These are phyloP conservation scores for Gentiana dahurica DNA, from an alignment of 257 asterid genomes.

Conservation along the genomic window DNA sequence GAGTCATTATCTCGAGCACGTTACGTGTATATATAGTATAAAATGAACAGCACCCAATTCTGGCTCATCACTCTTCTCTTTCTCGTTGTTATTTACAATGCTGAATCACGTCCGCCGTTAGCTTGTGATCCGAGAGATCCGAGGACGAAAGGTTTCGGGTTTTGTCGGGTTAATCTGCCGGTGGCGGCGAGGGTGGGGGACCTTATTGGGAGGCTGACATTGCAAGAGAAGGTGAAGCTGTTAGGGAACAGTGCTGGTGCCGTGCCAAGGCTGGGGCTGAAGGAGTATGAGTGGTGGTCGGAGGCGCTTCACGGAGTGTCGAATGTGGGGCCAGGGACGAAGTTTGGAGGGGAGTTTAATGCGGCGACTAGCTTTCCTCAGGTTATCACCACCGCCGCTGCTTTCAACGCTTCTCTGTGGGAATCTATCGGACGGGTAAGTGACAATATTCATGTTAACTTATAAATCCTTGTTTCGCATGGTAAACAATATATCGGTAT, in stretches of 20 bases:
- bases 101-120: conserved; percentile 35
- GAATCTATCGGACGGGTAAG: conserved; percentile 70
- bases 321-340: conserved; percentile 67
- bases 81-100: background rate
- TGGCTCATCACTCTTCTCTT: conserved; percentile 9
- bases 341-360: conserved; percentile 61
- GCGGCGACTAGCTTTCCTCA: conserved; percentile 95
- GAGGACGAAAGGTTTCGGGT: conserved; percentile 24
- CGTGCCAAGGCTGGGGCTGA: conserved; percentile 64
- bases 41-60: conserved; percentile 13
- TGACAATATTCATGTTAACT: background rate
- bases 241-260: conserved; percentile 49
- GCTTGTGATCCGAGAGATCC: conserved; percentile 48
- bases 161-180: conserved; percentile 36
- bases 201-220: conserved; percentile 47
- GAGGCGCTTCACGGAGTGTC: conserved; percentile 94
- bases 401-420: conserved; percentile 77
- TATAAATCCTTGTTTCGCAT: no score
- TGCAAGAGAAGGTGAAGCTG: conserved; percentile 68
- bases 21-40: background rate
- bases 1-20: no score
- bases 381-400: conserved; percentile 74
- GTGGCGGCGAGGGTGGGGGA: conserved; percentile 49
- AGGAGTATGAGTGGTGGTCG: conserved; percentile 87
- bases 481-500: no score